Conservation (phyloP, 2,329 filamentous ascomycete genomes). For the Periglandula ipomoeae region DNA sequence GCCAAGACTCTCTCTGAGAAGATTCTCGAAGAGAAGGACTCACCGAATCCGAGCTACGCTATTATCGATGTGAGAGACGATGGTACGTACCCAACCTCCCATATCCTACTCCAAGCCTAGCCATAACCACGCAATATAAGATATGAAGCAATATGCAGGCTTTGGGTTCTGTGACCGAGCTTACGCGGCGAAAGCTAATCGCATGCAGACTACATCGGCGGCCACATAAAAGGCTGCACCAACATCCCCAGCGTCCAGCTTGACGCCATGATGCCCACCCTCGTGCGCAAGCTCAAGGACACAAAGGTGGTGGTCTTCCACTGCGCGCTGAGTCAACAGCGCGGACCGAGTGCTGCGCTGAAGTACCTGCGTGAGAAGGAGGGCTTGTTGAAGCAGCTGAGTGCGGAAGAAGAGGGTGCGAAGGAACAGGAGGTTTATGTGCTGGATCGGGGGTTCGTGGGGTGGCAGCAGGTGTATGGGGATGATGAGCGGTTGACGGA, state of each 20-base stretch:
- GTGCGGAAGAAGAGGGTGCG: constrained; percentile 18
- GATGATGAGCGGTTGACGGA: constrained; percentile 74
- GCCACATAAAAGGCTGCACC: constrained; percentile 70
- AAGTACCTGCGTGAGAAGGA: constrained; percentile 67
- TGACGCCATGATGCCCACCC: constrained; percentile 68
- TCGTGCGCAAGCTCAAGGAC: constrained; percentile 67
- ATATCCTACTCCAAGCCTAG: too few species aligned
- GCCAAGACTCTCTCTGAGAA: constrained; percentile 58
- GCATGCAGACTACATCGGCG: constrained; percentile 78
- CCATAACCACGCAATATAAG: too few species aligned
- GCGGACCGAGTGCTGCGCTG: constrained; percentile 77
- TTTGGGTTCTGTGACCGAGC: too few species aligned
- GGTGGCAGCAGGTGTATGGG: constrained; percentile 82
- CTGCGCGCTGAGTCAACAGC: constrained; percentile 83
- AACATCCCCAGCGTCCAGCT: constrained; percentile 68
- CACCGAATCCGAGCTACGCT: constrained; percentile 44
- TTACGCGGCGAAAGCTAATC: too few species aligned
- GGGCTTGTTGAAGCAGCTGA: constrained; percentile 26
- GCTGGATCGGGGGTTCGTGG: constrained; percentile 73
- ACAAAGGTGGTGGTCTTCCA: constrained; percentile 89
- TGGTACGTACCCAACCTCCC: too few species aligned
- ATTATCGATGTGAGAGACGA: constrained; percentile 86
- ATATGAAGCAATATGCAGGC: too few species aligned
- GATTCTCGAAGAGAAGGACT: constrained; percentile 42
- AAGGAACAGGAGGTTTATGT: constrained; percentile 65